phyloP scores from a whole-genome alignment of 345 rosid species.

The Iberis pinnata region DNA sequence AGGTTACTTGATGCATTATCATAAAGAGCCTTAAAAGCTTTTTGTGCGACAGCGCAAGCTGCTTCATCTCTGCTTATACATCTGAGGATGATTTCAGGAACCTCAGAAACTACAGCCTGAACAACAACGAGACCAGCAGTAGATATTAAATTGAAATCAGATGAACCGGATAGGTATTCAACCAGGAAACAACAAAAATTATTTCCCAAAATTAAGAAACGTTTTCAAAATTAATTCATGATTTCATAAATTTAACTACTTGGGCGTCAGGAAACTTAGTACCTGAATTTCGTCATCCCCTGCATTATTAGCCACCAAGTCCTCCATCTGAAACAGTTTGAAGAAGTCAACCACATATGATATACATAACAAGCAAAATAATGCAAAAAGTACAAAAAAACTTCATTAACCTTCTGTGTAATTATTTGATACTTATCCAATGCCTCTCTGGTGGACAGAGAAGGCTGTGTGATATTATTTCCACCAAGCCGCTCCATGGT shows the following conservation, averaged over 20 bases:
- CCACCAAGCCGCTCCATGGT: constrained; percentile 61
- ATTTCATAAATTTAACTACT: background rate
- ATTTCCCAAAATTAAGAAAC: background rate
- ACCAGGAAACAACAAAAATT: background rate
- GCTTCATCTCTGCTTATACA: constrained; percentile 95
- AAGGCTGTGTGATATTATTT: constrained; percentile 52
- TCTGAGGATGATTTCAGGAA: constrained; percentile 91
- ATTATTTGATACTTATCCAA: constrained; percentile 78
- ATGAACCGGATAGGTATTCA: constrained; percentile 3
- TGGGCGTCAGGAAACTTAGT: constrained; percentile 17
- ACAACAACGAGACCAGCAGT: constrained; percentile 13
- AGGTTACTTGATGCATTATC: constrained; percentile 73
- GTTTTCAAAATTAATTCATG: background rate
- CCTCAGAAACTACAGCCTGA: constrained; percentile 77
- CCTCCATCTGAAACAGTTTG: constrained; percentile 64
- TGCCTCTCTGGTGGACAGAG: constrained; percentile 79
- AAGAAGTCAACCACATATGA: constrained; percentile 19
- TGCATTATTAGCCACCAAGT: constrained; percentile 53
- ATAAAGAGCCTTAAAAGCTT: constrained; percentile 86
- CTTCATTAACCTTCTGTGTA: constrained; percentile 62
- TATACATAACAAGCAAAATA: background rate
- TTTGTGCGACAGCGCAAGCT: constrained; percentile 93
- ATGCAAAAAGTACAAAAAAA: background rate
- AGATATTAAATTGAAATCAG: constrained; percentile 6
- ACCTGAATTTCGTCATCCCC: constrained; percentile 92